Conservation (phyloP, 805 yeast genomes). For the Spathaspora girioi region DNA sequence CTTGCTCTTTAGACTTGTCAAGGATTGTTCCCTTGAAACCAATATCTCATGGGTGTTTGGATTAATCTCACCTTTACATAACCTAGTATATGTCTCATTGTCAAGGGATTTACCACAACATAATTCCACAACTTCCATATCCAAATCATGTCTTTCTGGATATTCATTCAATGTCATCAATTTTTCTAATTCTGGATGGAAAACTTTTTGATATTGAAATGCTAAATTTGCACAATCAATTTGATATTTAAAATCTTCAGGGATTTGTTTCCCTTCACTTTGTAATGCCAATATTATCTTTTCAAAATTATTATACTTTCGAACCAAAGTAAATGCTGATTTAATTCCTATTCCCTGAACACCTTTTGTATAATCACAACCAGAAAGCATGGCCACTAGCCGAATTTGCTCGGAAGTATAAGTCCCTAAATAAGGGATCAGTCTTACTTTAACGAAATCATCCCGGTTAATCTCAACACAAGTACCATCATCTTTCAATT, state of each 20-base stretch:
- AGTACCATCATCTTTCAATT: constrained; percentile 69
- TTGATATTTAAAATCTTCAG: constrained; percentile 56
- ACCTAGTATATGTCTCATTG: constrained; percentile 44
- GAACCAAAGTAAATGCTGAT: constrained; percentile 64
- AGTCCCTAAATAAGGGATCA: constrained; percentile 46
- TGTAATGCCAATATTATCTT: constrained; percentile 53
- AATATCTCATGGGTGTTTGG: constrained; percentile 56
- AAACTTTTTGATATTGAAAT: constrained; percentile 83
- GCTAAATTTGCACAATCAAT: constrained; percentile 69
- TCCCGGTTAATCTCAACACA: constrained; percentile 67
- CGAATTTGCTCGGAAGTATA: constrained; percentile 59
- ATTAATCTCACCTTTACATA: constrained; percentile 65
- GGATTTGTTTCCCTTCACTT: constrained; percentile 61
- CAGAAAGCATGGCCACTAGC: constrained; percentile 82
- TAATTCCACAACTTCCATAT: constrained; percentile 36
- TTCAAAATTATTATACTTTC: constrained; percentile 48
- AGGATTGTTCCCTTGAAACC: constrained; percentile 43
- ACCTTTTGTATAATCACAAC: constrained; percentile 95
- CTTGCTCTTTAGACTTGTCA: constrained; percentile 17
- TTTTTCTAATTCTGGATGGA: constrained; percentile 51
- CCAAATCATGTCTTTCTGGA: constrained; percentile 39
- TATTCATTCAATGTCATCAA: constrained; percentile 60
- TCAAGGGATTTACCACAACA: constrained; percentile 48
- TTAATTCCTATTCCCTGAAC: constrained; percentile 75
- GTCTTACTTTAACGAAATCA: constrained; percentile 47